Evolutionary conservation across 208 protist genomes (phyloP).

Genomic region (Trichomonas tenax): DNA sequence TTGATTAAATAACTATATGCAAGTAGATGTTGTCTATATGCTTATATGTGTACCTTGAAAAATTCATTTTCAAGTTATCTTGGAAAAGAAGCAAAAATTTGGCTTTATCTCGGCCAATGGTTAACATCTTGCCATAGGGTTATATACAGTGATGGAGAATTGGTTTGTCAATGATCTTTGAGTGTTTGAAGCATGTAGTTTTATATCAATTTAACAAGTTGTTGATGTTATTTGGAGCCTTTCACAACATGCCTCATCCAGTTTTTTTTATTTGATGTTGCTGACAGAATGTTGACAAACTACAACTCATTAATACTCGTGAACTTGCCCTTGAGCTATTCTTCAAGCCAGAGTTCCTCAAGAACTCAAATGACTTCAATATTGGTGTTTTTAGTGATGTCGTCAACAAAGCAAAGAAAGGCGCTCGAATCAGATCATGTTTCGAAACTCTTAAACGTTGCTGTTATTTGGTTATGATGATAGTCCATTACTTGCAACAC

Average conservation of each 20-base stretch:
- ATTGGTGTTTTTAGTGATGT: slow-evolving; percentile 31
- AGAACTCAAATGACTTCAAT: slow-evolving; percentile 36
- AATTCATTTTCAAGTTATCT: no score
- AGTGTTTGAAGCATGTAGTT: no score
- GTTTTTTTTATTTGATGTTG: background rate
- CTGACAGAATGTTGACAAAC: background rate
- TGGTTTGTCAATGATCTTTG: no score
- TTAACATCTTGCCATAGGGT: no score
- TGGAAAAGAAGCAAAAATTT: no score
- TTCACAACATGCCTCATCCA: slow-evolving; percentile 26
- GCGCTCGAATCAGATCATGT: background rate
- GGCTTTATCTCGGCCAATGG: no score
- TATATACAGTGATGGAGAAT: no score
- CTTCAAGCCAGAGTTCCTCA: slow-evolving; percentile 46
- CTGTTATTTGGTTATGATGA: background rate
- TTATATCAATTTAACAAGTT: no score
- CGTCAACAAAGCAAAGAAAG: background rate
- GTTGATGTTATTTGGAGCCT: no score
- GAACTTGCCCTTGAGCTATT: slow-evolving; percentile 52
- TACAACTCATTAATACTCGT: background rate
- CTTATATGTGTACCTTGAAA: no score
- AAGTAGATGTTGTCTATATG: no score
- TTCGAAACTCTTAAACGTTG: background rate
- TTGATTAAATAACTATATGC: no score
- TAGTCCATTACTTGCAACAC: background rate